Base-by-base conservation (phyloP, 2,329 filamentous ascomycete species). In the Phyllosticta citrichinensis region DNA sequence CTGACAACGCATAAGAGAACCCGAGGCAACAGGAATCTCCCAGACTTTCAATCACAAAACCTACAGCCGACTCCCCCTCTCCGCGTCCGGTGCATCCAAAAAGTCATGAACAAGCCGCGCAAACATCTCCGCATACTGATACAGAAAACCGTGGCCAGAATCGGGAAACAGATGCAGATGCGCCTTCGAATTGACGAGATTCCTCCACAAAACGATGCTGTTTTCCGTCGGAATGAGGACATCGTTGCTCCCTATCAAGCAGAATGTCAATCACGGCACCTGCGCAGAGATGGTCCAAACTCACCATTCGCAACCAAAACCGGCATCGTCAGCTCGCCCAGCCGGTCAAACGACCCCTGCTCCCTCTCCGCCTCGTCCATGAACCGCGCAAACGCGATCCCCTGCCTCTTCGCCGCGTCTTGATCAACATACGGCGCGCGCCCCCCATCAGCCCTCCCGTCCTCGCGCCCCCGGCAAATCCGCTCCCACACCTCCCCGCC, bases 291-390 rank as follows among this genome's bases (percentile, higher is more conserved):
- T 22, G 19, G 10, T 17, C 27, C 24, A 30, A 30, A 30, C 27
- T 30, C 62, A 62, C 66, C 66, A 57, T 68, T 73, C 6, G 68
- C 68, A 12, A 72, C 63, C 24, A 73, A 62, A 1, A 70, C 67
- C 2, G 69, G 68, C 63, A 70, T 69, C 12, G 58, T 65, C 52
- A 72, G 56, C 50, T 71, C 66, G 5, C 61, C 52, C 3, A 73
- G 62, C 12, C 70, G 62, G n/a, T 67, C 67, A 55, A 62, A 67
- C 3, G 62, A 64, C 6, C 57, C 57, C 8, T 8, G 1, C 5
- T 40, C 53, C 35, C 40, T 19, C 14, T 47, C 57, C 60, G 57
- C 40, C n/a, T 54, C 55, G 22, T 61, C 58, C 50, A 60, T 61
- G 35, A 60, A 65, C n/a, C 63, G 58, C 2, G 12, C 24, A 27